Conservation (phyloP, 306 rosid genomes). For the Vigna reflexopilosa region DNA sequence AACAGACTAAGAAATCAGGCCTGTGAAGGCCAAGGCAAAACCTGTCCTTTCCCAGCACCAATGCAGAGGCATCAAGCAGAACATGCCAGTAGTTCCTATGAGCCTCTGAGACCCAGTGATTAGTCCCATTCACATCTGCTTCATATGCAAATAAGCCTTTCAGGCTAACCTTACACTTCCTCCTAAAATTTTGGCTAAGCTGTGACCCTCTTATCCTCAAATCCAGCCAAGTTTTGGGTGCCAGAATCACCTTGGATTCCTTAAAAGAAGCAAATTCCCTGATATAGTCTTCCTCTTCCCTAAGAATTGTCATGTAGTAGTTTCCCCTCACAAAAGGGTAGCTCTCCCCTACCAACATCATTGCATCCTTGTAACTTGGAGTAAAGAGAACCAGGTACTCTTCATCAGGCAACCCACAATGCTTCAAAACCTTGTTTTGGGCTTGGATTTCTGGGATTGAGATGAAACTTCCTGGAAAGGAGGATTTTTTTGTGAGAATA, state of each 20-base stretch:
- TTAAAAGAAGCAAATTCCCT: slow-evolving; percentile 71
- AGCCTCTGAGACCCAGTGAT: slow-evolving; percentile 95
- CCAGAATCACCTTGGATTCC: slow-evolving; percentile 70
- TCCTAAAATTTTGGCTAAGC: slow-evolving; percentile 78
- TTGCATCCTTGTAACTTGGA: slow-evolving; percentile 69
- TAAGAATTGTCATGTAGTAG: slow-evolving; percentile 68
- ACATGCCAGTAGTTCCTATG: slow-evolving; percentile 91
- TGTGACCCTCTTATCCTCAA: slow-evolving; percentile 86
- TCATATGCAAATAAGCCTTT: slow-evolving; percentile 87
- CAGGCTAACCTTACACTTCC: slow-evolving; percentile 77
- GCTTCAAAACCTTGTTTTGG: slow-evolving; percentile 73
- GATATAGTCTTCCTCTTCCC: slow-evolving; percentile 61
- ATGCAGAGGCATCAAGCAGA: slow-evolving; percentile 82
- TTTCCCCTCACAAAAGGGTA: slow-evolving; percentile 77
- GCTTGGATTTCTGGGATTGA: slow-evolving; percentile 83
- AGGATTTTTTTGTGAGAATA: slow-evolving; percentile 72
- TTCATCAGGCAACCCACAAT: slow-evolving; percentile 74
- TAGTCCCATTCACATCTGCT: slow-evolving; percentile 69
- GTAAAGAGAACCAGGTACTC: slow-evolving; percentile 82
- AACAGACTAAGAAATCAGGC: slow-evolving; percentile 86
- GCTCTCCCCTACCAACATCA: slow-evolving; percentile 84
- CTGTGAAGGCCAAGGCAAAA: slow-evolving; percentile 75
- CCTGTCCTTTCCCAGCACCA: slow-evolving; percentile 69
- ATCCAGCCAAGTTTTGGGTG: slow-evolving; percentile 76
- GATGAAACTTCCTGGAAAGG: slow-evolving; percentile 81